Conservation (phyloP, 352 stramenopile genomes). For the Ochromonadaceae sp. region DNA sequence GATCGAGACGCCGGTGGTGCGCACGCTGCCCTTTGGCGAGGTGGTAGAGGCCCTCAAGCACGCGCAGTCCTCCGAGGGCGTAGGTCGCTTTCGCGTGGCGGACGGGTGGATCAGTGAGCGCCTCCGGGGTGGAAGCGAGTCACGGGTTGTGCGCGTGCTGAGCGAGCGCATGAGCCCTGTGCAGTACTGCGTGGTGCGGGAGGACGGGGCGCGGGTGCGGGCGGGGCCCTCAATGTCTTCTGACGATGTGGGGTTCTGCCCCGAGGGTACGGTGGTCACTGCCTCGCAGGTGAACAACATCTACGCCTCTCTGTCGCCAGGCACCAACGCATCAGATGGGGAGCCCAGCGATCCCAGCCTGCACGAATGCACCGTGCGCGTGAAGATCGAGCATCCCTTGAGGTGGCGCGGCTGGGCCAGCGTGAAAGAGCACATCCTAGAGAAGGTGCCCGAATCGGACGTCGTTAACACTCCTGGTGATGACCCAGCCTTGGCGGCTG, state of each 20-base stretch:
- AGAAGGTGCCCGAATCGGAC: too few relatives aligned
- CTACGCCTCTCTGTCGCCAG: too few relatives aligned
- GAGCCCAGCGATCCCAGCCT: too few relatives aligned
- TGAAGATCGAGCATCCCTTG: too few relatives aligned
- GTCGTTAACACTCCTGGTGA: too few relatives aligned
- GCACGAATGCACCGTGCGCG: too few relatives aligned
- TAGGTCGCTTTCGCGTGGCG: constrained; percentile 24
- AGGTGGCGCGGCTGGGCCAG: too few relatives aligned
- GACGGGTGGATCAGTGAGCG: constrained; percentile 33
- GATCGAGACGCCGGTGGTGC: constrained; percentile 29
- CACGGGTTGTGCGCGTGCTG: constrained; percentile 2
- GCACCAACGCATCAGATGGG: too few relatives aligned
- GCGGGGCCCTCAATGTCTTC: neutral
- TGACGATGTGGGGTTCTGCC: constrained; percentile 7
- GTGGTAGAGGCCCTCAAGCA: constrained; percentile 19
- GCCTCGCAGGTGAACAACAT: too few relatives aligned
- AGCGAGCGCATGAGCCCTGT: neutral
- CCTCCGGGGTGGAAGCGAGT: constrained; percentile 23
- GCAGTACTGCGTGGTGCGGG: constrained; percentile 16
- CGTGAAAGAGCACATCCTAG: too few relatives aligned
- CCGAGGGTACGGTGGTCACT: constrained; percentile 25
- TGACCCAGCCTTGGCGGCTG: constrained; percentile 19
- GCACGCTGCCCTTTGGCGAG: constrained; percentile 24
- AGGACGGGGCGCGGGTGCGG: constrained; percentile 17
- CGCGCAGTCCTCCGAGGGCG: constrained; percentile 25